phyloP scores from a whole-genome alignment of 2,329 filamentous ascomycete species.

The Trichoderma koningiopsis region DNA sequence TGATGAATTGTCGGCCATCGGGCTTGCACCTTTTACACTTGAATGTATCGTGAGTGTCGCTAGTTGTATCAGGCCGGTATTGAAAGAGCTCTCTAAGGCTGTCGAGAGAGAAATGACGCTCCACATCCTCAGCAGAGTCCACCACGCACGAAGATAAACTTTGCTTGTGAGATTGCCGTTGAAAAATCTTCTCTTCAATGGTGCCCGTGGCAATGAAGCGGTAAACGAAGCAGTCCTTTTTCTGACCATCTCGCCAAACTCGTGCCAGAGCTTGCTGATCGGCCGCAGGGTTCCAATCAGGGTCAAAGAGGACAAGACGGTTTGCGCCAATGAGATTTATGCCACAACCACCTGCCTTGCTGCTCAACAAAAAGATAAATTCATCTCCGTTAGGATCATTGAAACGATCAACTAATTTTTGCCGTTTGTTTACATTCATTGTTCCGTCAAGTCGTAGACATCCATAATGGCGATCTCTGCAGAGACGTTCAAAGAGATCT shows the following conservation, averaged over 20 bases:
- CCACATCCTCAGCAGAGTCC: conserved; percentile 93
- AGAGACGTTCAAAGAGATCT: conserved; percentile 90
- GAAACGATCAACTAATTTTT: conserved; percentile 97
- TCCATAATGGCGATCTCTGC: conserved; percentile 81
- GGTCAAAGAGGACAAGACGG: conserved; percentile 92
- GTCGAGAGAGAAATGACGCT: conserved; percentile 92
- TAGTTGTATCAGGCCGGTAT: conserved; percentile 79
- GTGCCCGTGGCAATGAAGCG: conserved; percentile 98
- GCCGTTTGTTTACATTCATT: conserved; percentile 96
- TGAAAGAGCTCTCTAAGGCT: conserved; percentile 91
- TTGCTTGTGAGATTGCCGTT: conserved; percentile 97
- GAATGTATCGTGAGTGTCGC: conserved; percentile 97
- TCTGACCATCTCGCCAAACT: conserved; percentile 98
- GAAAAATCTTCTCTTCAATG: conserved; percentile 99
- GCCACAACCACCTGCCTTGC: conserved; percentile 94
- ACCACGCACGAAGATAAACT: conserved; percentile 95
- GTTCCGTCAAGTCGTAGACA: conserved; percentile 89
- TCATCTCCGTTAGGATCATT: conserved; percentile 89
- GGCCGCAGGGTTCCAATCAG: conserved; percentile 96
- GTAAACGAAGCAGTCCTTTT: conserved; percentile 99
- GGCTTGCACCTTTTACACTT: conserved; percentile 94
- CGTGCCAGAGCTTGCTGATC: conserved; percentile 96
- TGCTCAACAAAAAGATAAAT: conserved; percentile 94
- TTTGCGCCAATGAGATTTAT: conserved; percentile 95
- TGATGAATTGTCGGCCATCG: conserved; percentile 83